A percentile compares a stretch with the other conserved stretches of the same genome.
phyloP scores from a whole-genome alignment of 805 yeast species.

The Kodamaea neixiangensis region DNA sequence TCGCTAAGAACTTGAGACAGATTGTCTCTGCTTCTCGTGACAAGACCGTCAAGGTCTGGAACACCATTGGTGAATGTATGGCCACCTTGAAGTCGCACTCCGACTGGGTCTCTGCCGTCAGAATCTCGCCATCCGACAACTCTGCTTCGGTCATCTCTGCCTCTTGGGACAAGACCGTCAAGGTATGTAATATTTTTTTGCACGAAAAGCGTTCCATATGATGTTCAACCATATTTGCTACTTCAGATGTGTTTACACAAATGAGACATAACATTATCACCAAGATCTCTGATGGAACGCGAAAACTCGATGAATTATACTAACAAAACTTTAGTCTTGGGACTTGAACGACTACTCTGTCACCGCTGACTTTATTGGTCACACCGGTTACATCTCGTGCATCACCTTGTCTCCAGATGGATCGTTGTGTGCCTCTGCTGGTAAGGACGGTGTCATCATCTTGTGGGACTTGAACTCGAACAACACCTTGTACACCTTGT shows the following conservation, averaged over 20 bases:
- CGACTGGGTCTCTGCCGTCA: constrained; percentile 99
- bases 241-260: constrained; percentile 89
- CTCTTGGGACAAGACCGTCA: constrained; percentile 98
- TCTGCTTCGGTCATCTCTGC: constrained; percentile 88
- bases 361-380: constrained; percentile 97
- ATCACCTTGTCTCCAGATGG: constrained; percentile 99
- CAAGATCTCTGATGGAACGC: constrained; percentile 90
- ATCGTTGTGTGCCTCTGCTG: constrained; percentile 98
- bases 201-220: constrained; percentile 47
- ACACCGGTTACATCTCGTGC: constrained; percentile 97
- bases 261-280: constrained; percentile 96
- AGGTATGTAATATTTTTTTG: constrained; percentile 70
- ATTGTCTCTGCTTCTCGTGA: constrained; percentile 99
- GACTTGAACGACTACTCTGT: constrained; percentile 80
- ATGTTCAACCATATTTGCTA: constrained; percentile 93
- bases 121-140: constrained; percentile 87
- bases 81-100: constrained; percentile 92
- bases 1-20: constrained; percentile 95
- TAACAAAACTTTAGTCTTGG: constrained; percentile 83
- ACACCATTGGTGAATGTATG: constrained; percentile 96
- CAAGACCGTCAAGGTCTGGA: constrained; percentile 99
- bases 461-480: constrained; percentile 94
- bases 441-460: constrained; percentile 98
- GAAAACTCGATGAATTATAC: neutral
- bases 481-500: constrained; percentile 87